Evolutionary conservation across 371 early-diverging fungal genomes (phyloP).

Genomic region (Lichtheimia hyalospora): DNA sequence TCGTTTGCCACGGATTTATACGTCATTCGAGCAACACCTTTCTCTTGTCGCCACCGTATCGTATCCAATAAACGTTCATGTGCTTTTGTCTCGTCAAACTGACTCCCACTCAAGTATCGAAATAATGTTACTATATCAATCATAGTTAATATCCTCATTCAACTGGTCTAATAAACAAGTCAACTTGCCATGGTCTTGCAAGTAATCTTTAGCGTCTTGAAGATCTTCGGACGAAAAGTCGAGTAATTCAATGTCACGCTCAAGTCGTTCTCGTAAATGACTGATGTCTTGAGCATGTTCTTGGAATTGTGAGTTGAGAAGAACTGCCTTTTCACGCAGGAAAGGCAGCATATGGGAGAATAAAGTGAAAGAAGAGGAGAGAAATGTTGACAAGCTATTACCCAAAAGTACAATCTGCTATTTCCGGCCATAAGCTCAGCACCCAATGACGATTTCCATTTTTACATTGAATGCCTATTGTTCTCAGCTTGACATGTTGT

Average conservation of each 20-base stretch:
- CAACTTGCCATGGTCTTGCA: constrained; percentile 23
- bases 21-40: constrained; percentile 21
- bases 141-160: too few relatives aligned
- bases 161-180: not conserved
- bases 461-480: too few relatives aligned
- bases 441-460: too few relatives aligned
- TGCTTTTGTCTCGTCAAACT: constrained; percentile 15
- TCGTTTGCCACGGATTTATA: constrained; percentile 28
- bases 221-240: constrained; percentile 18
- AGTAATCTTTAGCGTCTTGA: constrained; percentile 25
- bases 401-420: too few relatives aligned
- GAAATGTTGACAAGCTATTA: not conserved
- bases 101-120: constrained; percentile 15
- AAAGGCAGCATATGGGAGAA: constrained; percentile 8
- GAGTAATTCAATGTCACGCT: constrained; percentile 20
- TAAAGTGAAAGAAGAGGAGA: not conserved
- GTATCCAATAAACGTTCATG: constrained; percentile 29
- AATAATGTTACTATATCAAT: constrained; percentile 25
- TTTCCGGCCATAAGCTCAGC: too few relatives aligned
- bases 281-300: constrained; percentile 19
- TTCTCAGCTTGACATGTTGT: too few relatives aligned
- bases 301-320: constrained; percentile 23
- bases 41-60: constrained; percentile 38
- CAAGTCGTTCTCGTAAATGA: constrained; percentile 9
- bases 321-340: constrained; percentile 19